phyloP scores from a whole-genome alignment of 805 yeast genomes.

The Yamadazyma nakazawae region DNA sequence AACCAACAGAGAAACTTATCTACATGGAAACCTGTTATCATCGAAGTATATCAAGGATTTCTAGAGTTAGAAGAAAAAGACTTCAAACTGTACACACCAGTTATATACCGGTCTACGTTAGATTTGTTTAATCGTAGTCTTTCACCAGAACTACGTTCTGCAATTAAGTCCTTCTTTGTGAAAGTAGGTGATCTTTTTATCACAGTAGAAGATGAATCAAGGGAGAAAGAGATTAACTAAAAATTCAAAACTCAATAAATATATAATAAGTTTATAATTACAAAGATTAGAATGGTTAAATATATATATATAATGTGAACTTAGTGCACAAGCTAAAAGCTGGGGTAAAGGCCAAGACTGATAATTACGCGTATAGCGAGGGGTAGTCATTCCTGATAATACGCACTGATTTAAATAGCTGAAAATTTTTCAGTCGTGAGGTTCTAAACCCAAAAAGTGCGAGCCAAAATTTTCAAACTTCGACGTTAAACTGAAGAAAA shows the following conservation, averaged over 20 bases:
- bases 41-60: conserved; percentile 81
- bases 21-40: conserved; percentile 90
- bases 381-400: not conserved
- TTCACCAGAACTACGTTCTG: conserved; percentile 57
- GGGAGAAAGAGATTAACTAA: not conserved
- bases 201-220: conserved; percentile 1
- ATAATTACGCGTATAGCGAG: conserved; percentile 1
- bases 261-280: too few relatives aligned
- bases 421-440: conserved; percentile 11
- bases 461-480: conserved; percentile 9
- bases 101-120: conserved; percentile 57
- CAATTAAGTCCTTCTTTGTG: conserved; percentile 56
- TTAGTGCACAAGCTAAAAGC: not conserved
- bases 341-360: conserved; percentile 4
- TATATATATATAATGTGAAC: not conserved
- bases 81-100: conserved; percentile 56
- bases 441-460: conserved; percentile 5
- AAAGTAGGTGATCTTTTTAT: conserved; percentile 46
- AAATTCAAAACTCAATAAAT: not conserved
- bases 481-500: conserved; percentile 7
- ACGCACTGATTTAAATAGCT: not conserved
- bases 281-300: not conserved
- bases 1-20: conserved; percentile 76
- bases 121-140: conserved; percentile 58
- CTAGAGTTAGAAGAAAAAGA: conserved; percentile 73